phyloP scores from a whole-genome alignment of 495 filamentous ascomycete species.

The Trichoderma gamsii region DNA sequence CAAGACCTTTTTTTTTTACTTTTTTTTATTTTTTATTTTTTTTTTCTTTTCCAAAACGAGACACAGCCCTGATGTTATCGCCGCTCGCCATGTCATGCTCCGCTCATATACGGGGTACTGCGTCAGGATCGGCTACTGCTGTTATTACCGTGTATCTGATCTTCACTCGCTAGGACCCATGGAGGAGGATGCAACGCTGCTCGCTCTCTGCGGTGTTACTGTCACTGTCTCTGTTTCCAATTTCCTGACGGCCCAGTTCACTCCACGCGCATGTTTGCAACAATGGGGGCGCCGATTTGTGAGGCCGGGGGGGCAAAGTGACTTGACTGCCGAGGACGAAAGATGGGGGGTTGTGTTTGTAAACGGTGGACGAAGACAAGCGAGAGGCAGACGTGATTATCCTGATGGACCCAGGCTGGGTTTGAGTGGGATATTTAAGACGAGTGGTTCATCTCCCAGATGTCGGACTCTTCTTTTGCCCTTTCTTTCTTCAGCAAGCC shows the following conservation, averaged over 20 bases:
- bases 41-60: not conserved
- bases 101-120: not conserved
- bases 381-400: not conserved
- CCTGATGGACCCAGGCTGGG: not conserved
- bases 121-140: constrained; percentile 1
- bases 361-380: not conserved
- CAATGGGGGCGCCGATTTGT: not conserved
- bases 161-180: not conserved
- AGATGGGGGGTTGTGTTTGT: not conserved
- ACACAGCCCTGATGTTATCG: not conserved
- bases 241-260: not conserved
- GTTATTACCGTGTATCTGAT: not conserved
- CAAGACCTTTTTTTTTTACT: not conserved
- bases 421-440: not conserved
- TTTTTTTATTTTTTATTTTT: no score
- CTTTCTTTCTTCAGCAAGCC: constrained; percentile 9
- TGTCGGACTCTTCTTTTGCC: not conserved
- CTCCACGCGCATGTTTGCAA: not conserved
- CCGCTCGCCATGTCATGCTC: not conserved
- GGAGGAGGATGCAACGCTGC: not conserved
- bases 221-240: constrained; percentile 1
- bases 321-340: not conserved
- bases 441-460: not conserved
- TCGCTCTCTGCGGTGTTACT: not conserved
- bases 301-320: not conserved